Percentiles rank a stretch among this genome's conserved stretches.
Evolutionary conservation across 2,329 filamentous ascomycete genomes (phyloP).

Genomic region (Plenodomus biglobosus): DNA sequence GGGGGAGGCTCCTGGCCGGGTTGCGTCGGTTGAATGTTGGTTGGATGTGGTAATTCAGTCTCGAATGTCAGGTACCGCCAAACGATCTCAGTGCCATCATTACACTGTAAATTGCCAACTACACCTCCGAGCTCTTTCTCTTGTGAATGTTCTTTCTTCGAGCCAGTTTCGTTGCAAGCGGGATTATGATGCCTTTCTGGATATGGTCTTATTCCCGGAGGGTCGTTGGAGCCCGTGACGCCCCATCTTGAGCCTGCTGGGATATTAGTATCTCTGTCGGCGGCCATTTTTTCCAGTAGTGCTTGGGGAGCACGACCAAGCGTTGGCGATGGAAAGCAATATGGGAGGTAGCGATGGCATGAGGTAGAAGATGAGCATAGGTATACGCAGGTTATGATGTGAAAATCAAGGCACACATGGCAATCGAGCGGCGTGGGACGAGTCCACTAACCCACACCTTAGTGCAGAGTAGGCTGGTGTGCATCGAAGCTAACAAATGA

Average conservation of each 20-base stretch:
- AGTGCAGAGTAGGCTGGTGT: constrained; percentile 4
- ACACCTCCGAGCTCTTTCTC: constrained; percentile 15
- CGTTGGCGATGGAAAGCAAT: constrained; percentile 1
- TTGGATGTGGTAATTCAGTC: constrained; percentile 57
- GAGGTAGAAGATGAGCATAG: constrained; percentile 1
- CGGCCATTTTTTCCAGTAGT: constrained; percentile 35
- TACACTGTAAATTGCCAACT: neutral
- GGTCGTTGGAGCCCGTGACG: constrained; percentile 8
- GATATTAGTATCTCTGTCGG: constrained; percentile 41
- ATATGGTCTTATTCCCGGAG: constrained; percentile 37
- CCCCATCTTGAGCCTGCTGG: constrained; percentile 22
- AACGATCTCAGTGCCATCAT: constrained; percentile 45
- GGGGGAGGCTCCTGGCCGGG: constrained; percentile 50
- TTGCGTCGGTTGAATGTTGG: constrained; percentile 39
- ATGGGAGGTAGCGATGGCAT: neutral
- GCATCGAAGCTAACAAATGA: constrained; percentile 10
- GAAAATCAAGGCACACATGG: constrained; percentile 9
- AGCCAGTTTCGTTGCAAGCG: constrained; percentile 11
- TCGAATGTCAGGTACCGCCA: constrained; percentile 65
- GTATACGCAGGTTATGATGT: constrained; percentile 5
- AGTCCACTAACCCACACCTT: constrained; percentile 8
- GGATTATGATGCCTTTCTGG: constrained; percentile 12
- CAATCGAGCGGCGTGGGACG: constrained; percentile 10
- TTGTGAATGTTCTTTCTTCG: constrained; percentile 17
- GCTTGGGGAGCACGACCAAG: neutral